phyloP scores from a whole-genome alignment of 495 filamentous ascomycete species.

The Penicillium flavigenum region DNA sequence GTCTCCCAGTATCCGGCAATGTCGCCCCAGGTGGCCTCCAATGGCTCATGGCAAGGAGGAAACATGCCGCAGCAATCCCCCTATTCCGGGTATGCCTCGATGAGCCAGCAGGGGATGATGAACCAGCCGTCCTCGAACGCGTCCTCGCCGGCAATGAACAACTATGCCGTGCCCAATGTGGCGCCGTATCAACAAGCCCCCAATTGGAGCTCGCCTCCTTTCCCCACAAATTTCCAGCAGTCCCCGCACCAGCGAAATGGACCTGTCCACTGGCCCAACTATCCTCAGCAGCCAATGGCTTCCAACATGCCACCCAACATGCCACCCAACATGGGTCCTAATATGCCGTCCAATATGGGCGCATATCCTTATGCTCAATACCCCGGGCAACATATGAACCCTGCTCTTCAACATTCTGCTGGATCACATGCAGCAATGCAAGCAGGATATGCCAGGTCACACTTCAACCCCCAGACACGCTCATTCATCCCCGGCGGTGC shows the following conservation, averaged over 20 bases:
- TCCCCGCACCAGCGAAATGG: slow-evolving; percentile 35
- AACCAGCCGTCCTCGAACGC: slow-evolving; percentile 40
- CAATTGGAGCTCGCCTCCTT: slow-evolving; percentile 38
- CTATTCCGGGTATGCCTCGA: slow-evolving; percentile 40
- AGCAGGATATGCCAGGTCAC: slow-evolving; percentile 75
- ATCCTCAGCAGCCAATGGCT: slow-evolving; percentile 29
- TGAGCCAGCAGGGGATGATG: slow-evolving; percentile 43
- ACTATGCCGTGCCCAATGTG: slow-evolving; percentile 36
- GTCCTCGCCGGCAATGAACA: slow-evolving; percentile 46
- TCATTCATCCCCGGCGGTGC: slow-evolving; percentile 71
- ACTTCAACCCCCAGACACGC: slow-evolving; percentile 91
- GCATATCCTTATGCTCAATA: slow-evolving; percentile 77
- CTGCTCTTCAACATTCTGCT: slow-evolving; percentile 55
- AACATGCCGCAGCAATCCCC: slow-evolving; percentile 41
- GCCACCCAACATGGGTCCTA: slow-evolving; percentile 27
- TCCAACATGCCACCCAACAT: slow-evolving; percentile 37
- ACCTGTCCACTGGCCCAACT: slow-evolving; percentile 40
- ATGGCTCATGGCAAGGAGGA: slow-evolving; percentile 41
- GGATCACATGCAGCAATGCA: slow-evolving; percentile 74
- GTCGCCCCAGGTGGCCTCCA: slow-evolving; percentile 41
- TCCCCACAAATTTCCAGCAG: slow-evolving; percentile 46
- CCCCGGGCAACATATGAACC: slow-evolving; percentile 64
- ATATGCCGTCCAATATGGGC: slow-evolving; percentile 42
- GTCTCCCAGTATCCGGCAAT: slow-evolving; percentile 39
- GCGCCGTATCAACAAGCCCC: slow-evolving; percentile 33